Base-by-base conservation (phyloP, 352 stramenopile genomes). In the Plasmopara muralis region DNA sequence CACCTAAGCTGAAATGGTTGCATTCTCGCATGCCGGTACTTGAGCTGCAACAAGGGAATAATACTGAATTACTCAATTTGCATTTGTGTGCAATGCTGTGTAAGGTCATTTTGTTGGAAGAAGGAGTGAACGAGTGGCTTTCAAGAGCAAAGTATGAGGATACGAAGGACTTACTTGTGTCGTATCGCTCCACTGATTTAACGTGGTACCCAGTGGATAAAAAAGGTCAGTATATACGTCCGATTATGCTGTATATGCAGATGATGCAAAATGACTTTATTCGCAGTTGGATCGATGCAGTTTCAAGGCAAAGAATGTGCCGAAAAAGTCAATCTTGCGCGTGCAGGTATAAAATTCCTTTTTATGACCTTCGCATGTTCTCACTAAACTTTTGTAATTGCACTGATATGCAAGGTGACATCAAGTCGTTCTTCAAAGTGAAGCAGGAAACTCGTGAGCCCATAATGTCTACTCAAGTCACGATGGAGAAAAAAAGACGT, bases 11-110 rank as follows among this genome's bases (percentile, higher is more conserved):
- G 5, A 61, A 64, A 35, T 95, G 83, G 83, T 62, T 97, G 47
- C 88, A 97, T 62, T 85, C 79, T 6, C 77, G 87, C 13, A 95
- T 95, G 67, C 87, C 87, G 4, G 81, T 90, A 64, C 34, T 40
- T n/a, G 15, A 28, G 33, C 38, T 20, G 20, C 20, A 35, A 35
- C 10, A 25, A 25, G 20, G 20, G 20, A n/a, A 25, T 25, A 3
- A 25, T 25, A 1, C 20, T 25, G 20, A 25, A 3, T 25, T 25
- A 25, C 20, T 25, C 20, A 25, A 25, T 3, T 25, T 25, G 20
- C 1, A 3, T 25, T 25, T 25, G 20, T 25, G 20, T 35, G 14
- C 41, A 16, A n/a, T 31, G 34, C 28, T 31, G 16, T 5, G 47
- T 16, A 16, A 91, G 81, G 77, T 93, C 34, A 82, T 93, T 52